These are phyloP conservation scores for Pythium pyrilobum DNA, from an alignment of 352 stramenopile genomes.

Conservation along the genomic window DNA sequence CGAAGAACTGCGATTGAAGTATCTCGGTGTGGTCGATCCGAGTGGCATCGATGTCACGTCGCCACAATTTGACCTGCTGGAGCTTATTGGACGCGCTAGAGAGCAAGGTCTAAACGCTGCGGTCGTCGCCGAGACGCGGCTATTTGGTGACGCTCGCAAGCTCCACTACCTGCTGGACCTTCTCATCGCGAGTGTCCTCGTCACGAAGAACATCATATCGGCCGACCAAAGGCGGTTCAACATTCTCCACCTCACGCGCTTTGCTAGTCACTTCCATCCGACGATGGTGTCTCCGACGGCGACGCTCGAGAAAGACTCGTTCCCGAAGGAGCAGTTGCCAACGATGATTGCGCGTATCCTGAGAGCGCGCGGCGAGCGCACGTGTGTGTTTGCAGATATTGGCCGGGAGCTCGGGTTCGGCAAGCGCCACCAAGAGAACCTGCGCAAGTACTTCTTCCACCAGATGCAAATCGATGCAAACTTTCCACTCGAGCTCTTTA, in stretches of 20 bases:
- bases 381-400: conserved; percentile 83
- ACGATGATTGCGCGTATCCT: conserved; percentile 65
- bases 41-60: conserved; percentile 53
- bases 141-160: conserved; percentile 71
- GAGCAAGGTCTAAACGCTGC: conserved; percentile 63
- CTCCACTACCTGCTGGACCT: conserved; percentile 81
- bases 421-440: conserved; percentile 75
- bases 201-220: conserved; percentile 77
- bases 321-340: conserved; percentile 57
- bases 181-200: conserved; percentile 49
- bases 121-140: conserved; percentile 34
- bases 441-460: conserved; percentile 81
- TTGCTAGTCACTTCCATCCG: conserved; percentile 54
- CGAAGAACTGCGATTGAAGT: conserved; percentile 57
- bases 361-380: conserved; percentile 49
- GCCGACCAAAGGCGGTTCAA: conserved; percentile 71
- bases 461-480: conserved; percentile 47
- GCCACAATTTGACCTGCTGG: conserved; percentile 70
- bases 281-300: conserved; percentile 59
- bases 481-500: conserved; percentile 78
- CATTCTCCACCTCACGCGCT: conserved; percentile 70
- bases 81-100: conserved; percentile 62
- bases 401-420: conserved; percentile 69
- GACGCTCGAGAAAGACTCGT: conserved; percentile 42
- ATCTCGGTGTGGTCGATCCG: conserved; percentile 53